phyloP scores from a whole-genome alignment of 1,284 basidiomycete species.

The Termitomyces sp. region DNA sequence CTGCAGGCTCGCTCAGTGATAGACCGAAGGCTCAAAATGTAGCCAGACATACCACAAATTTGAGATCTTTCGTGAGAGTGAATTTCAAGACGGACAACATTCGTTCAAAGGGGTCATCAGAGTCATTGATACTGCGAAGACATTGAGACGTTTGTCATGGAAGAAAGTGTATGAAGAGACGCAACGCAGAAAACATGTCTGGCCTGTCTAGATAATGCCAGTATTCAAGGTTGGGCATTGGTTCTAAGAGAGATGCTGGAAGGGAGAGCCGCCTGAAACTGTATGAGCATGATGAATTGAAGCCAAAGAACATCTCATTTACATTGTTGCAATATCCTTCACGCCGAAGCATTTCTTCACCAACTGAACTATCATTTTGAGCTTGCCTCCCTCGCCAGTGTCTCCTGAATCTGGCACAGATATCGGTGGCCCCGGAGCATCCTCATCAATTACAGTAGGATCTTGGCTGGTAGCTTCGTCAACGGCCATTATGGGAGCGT shows the following conservation, averaged over 20 bases:
- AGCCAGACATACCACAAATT: slow-evolving; percentile 70
- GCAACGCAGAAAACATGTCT: slow-evolving; percentile 85
- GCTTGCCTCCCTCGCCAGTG: slow-evolving; percentile 79
- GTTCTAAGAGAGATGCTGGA: slow-evolving; percentile 86
- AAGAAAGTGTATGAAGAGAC: slow-evolving; percentile 22
- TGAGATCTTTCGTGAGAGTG: slow-evolving; percentile 91
- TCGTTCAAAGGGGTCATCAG: slow-evolving; percentile 84
- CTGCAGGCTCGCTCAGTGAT: slow-evolving; percentile 32
- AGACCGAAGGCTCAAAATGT: slow-evolving; percentile 5
- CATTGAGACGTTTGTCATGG: slow-evolving; percentile 6
- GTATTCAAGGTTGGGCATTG: slow-evolving; percentile 91
- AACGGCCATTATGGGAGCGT: slow-evolving; percentile 13
- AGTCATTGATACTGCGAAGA: slow-evolving; percentile 75
- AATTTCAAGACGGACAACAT: slow-evolving; percentile 91
- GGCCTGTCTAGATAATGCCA: slow-evolving; percentile 95
- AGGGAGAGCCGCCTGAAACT: slow-evolving; percentile 74
- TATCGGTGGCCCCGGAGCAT: slow-evolving; percentile 54
- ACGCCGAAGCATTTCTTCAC: slow-evolving; percentile 85
- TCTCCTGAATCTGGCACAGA: slow-evolving; percentile 73
- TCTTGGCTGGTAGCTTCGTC: slow-evolving; percentile 3
- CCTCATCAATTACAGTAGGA: slow-evolving; percentile 39
- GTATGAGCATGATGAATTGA: not conserved
- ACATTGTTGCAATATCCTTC: slow-evolving; percentile 91
- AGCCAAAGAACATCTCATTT: slow-evolving; percentile 24
- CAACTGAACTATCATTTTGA: slow-evolving; percentile 85